Base-by-base conservation (phyloP, 2,329 filamentous ascomycete genomes). In the Xylariaceae sp. region DNA sequence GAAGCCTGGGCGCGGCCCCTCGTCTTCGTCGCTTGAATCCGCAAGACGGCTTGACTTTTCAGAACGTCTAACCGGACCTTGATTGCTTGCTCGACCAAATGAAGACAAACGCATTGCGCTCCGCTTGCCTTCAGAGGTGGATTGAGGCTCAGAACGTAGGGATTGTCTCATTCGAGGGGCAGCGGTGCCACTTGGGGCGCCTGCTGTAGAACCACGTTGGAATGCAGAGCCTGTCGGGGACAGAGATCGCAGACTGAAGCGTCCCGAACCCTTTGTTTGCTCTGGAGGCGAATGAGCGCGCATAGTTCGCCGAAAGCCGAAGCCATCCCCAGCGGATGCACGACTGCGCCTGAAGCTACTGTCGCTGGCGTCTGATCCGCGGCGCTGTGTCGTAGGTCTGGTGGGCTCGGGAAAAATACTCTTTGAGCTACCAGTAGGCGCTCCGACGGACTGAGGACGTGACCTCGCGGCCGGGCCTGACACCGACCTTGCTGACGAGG, bases 311-410 rank as follows among this genome's bases (percentile, higher is more conserved):
- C 80, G 79, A 67, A 94, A 85, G 1, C 65, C 70, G 33, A 77
- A 72, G 1, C 68, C 67, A 27, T 67, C 58, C 25, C 59, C 59
- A 5, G 57, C 53, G 32, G 62, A 53, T 23, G 70, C 61, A 40
- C 73, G 71, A 27, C 65, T 59, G 18, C 85, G 80, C 51, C 75
- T 82, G 63, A 94, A 94, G 54, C 86, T 94, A 59, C 84, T 94
- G 28, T 85, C 80, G 49, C 81, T 86, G 18, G 73, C 79, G 44
- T 78, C 76, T 1, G 80, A 83, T 13, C 63, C 67, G 8, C 64
- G 70, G 2, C 79, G 70, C 37, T 64, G 61, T 7, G n/a, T n/a
- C n/a, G n/a, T n/a, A n/a, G n/a, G n/a, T n/a, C n/a, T n/a, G n/a
- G n/a, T n/a, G n/a, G n/a, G n/a, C n/a, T n/a, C n/a, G n/a, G n/a